A percentile compares a stretch with the other conserved stretches of the same genome.
Conservation (phyloP, 768 basidiomycete species). For the Ramaria rubella region DNA sequence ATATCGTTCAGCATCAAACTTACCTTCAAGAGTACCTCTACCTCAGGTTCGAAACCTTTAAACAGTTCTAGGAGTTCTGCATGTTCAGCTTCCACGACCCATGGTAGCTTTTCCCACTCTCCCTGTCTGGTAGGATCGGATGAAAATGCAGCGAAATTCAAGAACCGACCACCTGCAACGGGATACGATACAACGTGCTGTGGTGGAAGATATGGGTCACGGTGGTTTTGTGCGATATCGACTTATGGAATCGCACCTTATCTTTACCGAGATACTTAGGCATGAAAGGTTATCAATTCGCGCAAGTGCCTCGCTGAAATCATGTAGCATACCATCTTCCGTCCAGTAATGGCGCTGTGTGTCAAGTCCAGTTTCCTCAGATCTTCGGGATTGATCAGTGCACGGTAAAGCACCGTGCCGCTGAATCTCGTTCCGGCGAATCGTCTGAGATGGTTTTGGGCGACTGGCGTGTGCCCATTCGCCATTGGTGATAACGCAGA, state of each 20-base stretch:
- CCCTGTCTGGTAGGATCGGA: neutral
- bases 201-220: neutral
- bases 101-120: neutral
- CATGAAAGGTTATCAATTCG: neutral
- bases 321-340: neutral
- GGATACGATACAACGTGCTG: slow-evolving; percentile 10
- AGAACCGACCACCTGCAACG: slow-evolving; percentile 2
- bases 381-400: slow-evolving; percentile 1
- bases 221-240: neutral
- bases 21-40: slow-evolving; percentile 51
- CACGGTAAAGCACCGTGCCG: slow-evolving; percentile 7
- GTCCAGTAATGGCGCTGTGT: neutral
- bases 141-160: slow-evolving; percentile 10
- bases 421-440: slow-evolving; percentile 1
- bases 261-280: slow-evolving; percentile 2
- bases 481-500: neutral
- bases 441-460: neutral
- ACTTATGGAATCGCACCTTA: neutral
- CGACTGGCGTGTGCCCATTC: neutral
- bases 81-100: slow-evolving; percentile 9
- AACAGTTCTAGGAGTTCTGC: slow-evolving; percentile 42
- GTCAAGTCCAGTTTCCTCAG: neutral
- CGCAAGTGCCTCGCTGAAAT: neutral
- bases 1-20: slow-evolving; percentile 10
- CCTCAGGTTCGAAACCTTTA: slow-evolving; percentile 53